These are phyloP conservation scores for Beauveria sp. DNA, from an alignment of 2,329 filamentous ascomycete genomes.

Conservation along the genomic window DNA sequence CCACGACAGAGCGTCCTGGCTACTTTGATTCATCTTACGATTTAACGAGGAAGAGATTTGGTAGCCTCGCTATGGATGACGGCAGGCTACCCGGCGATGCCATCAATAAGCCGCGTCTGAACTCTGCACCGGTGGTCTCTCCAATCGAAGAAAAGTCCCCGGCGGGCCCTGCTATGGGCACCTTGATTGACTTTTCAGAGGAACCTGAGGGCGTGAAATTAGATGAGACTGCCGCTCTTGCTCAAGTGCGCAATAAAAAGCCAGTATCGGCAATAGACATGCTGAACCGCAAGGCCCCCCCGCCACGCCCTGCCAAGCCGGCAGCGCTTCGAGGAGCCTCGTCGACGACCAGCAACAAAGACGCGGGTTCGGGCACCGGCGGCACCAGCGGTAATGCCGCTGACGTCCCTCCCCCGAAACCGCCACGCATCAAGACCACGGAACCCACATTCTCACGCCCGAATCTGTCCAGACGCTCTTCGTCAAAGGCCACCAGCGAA, in stretches of 20 bases:
- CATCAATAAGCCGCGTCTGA: conserved; percentile 17
- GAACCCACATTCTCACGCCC: neutral
- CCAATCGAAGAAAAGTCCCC: conserved; percentile 19
- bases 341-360: conserved; percentile 23
- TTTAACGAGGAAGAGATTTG: conserved; percentile 19
- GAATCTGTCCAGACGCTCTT: conserved; percentile 2
- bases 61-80: conserved; percentile 22
- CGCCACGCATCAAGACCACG: conserved; percentile 12
- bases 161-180: conserved; percentile 41
- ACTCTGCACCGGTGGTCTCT: conserved; percentile 15
- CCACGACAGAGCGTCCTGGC: conserved; percentile 59
- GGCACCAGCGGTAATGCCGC: neutral
- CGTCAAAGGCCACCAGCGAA: conserved; percentile 14
- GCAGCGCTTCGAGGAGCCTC: conserved; percentile 41
- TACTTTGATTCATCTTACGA: conserved; percentile 66
- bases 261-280: conserved; percentile 24
- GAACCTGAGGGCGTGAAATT: conserved; percentile 35
- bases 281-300: conserved; percentile 28
- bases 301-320: conserved; percentile 53
- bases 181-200: conserved; percentile 54
- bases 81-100: conserved; percentile 11
- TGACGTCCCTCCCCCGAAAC: conserved; percentile 10
- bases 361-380: neutral
- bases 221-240: conserved; percentile 26
- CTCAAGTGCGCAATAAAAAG: conserved; percentile 21